Evolutionary conservation across 1,284 basidiomycete species (phyloP), one percentile per base, ranked within the genome.

Genomic region (Tetrapyrgos nigripes): DNA sequence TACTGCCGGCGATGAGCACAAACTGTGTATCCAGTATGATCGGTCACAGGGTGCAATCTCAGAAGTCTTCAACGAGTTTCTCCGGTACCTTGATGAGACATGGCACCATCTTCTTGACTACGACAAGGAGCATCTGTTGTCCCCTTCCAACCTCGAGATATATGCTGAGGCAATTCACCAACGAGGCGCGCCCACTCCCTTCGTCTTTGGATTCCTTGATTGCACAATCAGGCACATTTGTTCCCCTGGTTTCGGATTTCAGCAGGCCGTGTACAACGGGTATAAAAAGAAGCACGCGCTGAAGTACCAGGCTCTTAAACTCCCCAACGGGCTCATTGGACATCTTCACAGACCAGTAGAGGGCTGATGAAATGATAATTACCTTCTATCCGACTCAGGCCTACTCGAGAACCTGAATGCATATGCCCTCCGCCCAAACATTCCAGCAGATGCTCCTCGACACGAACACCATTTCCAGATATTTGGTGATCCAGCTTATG

Each of bases 401-500:
- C 33, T 67, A 2, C 33, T 62, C 0, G 64, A 63, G 9, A 2
- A 26, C n/a, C 54, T 28, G 23, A 14, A 19, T 8, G 21, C 27
- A n/a, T 45, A 31, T 54, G 62, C 62, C 3, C 14, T 59, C 13
- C 37, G 14, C 8, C 28, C 2, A 23, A 31, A 48, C 26, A 19
- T 37, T 4, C 17, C 37, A 26, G 55, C 55, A 3, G 31, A 50
- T 35, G 49, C 61, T 6, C 53, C 48, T 14, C 13, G 23, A 17
- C 48, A 60, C 3, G 1, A 52, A 2, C 60, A 55, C 1, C 61
- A 54, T 29, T 64, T 65, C 28, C 67, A 69, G 33, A 28, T 72
- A 11, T 72, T 69, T 58, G 66, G 70, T 0, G 70, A 72, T 58
- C 67, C 69, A 11, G 69, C 69, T 6, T 72, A 72, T 58, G 68